Conservation (phyloP, 768 basidiomycete species). For the Podaxis carcinomalis region DNA sequence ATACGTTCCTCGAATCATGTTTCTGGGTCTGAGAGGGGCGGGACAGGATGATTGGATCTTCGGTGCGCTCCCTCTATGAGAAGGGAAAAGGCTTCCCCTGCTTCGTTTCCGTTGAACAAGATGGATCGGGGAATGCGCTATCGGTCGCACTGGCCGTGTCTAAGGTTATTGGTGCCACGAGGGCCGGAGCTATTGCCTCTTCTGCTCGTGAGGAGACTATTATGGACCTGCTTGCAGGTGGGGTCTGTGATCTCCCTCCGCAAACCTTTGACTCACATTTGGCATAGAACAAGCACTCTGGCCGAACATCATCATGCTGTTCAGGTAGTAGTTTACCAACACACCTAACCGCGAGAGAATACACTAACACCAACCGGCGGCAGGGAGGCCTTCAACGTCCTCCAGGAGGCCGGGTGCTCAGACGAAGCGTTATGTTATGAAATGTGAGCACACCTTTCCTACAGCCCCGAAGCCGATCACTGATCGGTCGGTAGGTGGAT, state of each 20-base stretch:
- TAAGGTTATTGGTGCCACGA: slow-evolving; percentile 56
- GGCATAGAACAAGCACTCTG: slow-evolving; percentile 54
- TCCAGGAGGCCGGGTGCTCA: slow-evolving; percentile 62
- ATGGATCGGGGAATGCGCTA: slow-evolving; percentile 48
- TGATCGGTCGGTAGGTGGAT: slow-evolving; percentile 47
- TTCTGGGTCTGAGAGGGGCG: neutral
- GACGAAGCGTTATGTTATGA: slow-evolving; percentile 66
- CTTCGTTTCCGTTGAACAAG: slow-evolving; percentile 61
- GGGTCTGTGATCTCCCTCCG: neutral
- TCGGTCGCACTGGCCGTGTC: slow-evolving; percentile 48
- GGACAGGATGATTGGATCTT: slow-evolving; percentile 61
- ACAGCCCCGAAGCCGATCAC: neutral
- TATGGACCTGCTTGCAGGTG: slow-evolving; percentile 58
- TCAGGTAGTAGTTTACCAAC: slow-evolving; percentile 32
- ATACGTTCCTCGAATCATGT: neutral
- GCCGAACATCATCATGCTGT: slow-evolving; percentile 64
- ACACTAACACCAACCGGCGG: neutral
- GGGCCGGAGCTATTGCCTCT: slow-evolving; percentile 59
- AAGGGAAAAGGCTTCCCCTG: slow-evolving; percentile 62
- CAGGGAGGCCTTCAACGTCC: slow-evolving; percentile 56
- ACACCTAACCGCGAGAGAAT: neutral
- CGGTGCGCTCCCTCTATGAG: slow-evolving; percentile 56
- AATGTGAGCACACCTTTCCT: slow-evolving; percentile 35
- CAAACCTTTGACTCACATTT: neutral
- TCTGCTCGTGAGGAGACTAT: slow-evolving; percentile 59